These are phyloP conservation scores for Mycena indigotica DNA, from an alignment of 768 basidiomycete species.

Conservation along the genomic window DNA sequence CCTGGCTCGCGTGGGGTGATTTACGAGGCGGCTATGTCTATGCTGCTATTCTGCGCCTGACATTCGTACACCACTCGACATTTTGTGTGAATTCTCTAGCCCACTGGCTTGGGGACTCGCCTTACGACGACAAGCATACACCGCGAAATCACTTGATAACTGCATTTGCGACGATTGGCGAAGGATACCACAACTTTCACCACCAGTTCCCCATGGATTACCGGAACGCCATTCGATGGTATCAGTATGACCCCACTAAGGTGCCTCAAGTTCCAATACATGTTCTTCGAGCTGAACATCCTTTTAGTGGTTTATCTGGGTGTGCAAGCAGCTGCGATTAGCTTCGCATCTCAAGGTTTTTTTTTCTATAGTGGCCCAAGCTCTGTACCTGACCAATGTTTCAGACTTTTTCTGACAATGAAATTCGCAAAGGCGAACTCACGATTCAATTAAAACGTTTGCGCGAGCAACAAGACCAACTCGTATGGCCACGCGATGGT, in stretches of 20 bases:
- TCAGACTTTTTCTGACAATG: slow-evolving; percentile 55
- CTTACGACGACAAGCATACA: slow-evolving; percentile 94
- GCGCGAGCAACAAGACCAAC: slow-evolving; percentile 68
- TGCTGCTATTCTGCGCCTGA: slow-evolving; percentile 74
- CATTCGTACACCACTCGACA: slow-evolving; percentile 91
- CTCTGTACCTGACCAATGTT: too few species aligned
- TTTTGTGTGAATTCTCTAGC: slow-evolving; percentile 97
- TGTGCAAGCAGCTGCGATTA: slow-evolving; percentile 59
- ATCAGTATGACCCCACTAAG: slow-evolving; percentile 90
- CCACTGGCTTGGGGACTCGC: slow-evolving; percentile 92
- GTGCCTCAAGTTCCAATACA: too few species aligned
- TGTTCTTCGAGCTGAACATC: too few species aligned
- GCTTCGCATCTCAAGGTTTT: slow-evolving; percentile 69
- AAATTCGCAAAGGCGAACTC: slow-evolving; percentile 83
- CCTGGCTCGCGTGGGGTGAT: slow-evolving; percentile 84
- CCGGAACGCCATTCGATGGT: slow-evolving; percentile 93
- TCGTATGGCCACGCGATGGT: slow-evolving; percentile 78
- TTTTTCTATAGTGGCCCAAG: too few species aligned
- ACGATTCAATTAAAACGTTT: slow-evolving; percentile 94
- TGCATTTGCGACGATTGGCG: slow-evolving; percentile 88
- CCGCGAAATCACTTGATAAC: slow-evolving; percentile 89
- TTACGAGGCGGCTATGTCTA: slow-evolving; percentile 84
- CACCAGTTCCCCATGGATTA: slow-evolving; percentile 98
- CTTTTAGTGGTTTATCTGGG: slow-evolving; percentile 80
- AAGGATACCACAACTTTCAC: slow-evolving; percentile 99